Base-by-base conservation (phyloP, 441 rosid genomes). In the Erysimum cheiri region DNA sequence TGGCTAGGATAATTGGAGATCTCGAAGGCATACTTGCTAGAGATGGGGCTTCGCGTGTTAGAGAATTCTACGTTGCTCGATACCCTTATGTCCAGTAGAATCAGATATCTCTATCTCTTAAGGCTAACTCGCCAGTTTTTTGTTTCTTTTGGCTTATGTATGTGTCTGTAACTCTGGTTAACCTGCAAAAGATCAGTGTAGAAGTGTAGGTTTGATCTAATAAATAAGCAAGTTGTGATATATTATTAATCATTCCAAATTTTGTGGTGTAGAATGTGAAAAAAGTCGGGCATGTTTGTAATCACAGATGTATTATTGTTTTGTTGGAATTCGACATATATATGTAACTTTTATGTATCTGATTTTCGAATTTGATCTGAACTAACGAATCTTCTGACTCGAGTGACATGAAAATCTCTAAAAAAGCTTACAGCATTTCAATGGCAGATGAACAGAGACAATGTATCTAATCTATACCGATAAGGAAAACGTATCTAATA, bases 1-100 rank as follows among this genome's bases (percentile, higher is more conserved):
- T 93, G 74, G 98, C 98, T 74, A 84, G 97, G 63, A 90, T 93
- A 37, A 87, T 85, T 0, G 98, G 98, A 55, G 93, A 90, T 71
- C 89, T 93, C 1, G 88, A 93, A 87, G 98, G 98, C 58, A 86
- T 89, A 64, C 81, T 89, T 55, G 88, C 98, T 24, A 74, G 93
- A 70, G 98, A 93, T 1, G 92, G 91, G 1, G 82, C 82, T 5
- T 84, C 98, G 1, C 81, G 79, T 29, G 78, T 80, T 2, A 80
- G 90, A 75, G 97, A 92, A 59, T 87, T 80, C 65, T 88, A 81
- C 43, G 75, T 80, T 40, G 75, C 98, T 70, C 78, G 87, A 35
- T 84, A 88, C 73, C 96, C 95, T 68, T 92, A 82, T 77, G 87
- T 76, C 78, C 93, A 86, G 78, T 92, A 85, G 78, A 76, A 71